Evolutionary conservation across 169 alveolate species (phyloP).

Genomic region (Babesia ovis): DNA sequence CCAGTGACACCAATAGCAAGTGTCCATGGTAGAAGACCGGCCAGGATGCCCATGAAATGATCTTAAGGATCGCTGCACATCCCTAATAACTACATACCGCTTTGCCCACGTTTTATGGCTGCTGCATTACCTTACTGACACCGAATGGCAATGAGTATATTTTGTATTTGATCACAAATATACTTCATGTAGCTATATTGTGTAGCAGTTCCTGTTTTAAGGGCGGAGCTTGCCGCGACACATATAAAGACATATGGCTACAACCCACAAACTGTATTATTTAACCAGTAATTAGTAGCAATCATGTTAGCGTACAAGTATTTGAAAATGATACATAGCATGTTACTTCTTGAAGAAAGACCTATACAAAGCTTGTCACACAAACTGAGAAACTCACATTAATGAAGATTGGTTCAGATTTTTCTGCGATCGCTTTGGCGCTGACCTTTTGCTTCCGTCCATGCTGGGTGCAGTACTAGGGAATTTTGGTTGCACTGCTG

Average conservation of each 20-base stretch:
- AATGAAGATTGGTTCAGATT: conserved; percentile 1
- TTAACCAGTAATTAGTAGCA: too few relatives aligned
- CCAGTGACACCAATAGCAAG: neutral
- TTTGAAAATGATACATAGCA: neutral
- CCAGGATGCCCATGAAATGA: conserved; percentile 14
- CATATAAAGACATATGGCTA: too few relatives aligned
- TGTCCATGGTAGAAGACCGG: neutral
- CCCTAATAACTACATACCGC: too few relatives aligned
- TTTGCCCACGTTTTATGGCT: too few relatives aligned
- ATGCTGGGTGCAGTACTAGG: neutral
- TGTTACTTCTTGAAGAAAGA: conserved; percentile 26
- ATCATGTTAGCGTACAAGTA: too few relatives aligned
- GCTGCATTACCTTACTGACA: too few relatives aligned
- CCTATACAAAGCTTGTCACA: neutral
- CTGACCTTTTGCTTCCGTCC: neutral
- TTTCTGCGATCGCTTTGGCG: conserved; percentile 2
- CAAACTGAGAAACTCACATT: neutral
- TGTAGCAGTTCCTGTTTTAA: too few relatives aligned
- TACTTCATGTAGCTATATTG: too few relatives aligned
- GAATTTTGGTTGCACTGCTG: neutral
- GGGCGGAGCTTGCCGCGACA: too few relatives aligned
- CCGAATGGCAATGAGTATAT: too few relatives aligned
- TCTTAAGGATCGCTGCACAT: neutral
- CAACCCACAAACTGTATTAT: too few relatives aligned
- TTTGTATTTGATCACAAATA: too few relatives aligned